phyloP scores from a whole-genome alignment of 495 filamentous ascomycete species.

The Trichocladium antarcticum region DNA sequence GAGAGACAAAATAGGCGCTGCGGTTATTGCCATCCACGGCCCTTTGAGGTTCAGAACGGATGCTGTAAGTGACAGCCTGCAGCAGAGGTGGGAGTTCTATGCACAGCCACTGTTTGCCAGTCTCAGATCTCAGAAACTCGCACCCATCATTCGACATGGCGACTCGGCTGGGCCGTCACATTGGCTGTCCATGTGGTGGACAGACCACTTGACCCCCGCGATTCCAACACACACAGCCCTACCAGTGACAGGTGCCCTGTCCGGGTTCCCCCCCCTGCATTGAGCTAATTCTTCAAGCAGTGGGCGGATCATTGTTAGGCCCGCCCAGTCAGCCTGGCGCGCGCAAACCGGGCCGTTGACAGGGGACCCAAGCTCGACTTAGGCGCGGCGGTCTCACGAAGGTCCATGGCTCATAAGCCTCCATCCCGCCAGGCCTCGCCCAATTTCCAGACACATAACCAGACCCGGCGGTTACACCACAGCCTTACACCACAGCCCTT shows the following conservation, averaged over 20 bases:
- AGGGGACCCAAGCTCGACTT: slow-evolving; percentile 12
- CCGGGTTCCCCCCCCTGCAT: slow-evolving; percentile 5
- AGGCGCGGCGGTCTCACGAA: too few species aligned
- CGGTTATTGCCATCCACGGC: too few species aligned
- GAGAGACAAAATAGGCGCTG: too few species aligned
- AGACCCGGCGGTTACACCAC: slow-evolving; percentile 1
- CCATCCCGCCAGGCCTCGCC: slow-evolving; percentile 7
- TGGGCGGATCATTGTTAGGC: slow-evolving; percentile 19
- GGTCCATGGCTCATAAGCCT: background rate
- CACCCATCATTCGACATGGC: slow-evolving; percentile 3
- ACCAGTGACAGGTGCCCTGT: slow-evolving; percentile 1
- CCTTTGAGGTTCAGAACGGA: too few species aligned
- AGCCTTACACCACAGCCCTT: slow-evolving; percentile 3
- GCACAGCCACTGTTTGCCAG: background rate
- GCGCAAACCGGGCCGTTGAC: too few species aligned
- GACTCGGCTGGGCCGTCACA: background rate
- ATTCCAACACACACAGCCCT: slow-evolving; percentile 8
- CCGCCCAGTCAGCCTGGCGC: background rate
- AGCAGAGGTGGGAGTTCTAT: too few species aligned
- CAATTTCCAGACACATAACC: slow-evolving; percentile 3
- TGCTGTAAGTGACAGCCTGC: too few species aligned
- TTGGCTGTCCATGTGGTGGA: slow-evolving; percentile 3
- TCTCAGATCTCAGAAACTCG: background rate
- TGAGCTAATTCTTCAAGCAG: background rate
- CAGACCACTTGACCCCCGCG: slow-evolving; percentile 1